These are phyloP conservation scores for Salix koriyanagi DNA, from an alignment of 345 rosid species.

Conservation along the genomic window DNA sequence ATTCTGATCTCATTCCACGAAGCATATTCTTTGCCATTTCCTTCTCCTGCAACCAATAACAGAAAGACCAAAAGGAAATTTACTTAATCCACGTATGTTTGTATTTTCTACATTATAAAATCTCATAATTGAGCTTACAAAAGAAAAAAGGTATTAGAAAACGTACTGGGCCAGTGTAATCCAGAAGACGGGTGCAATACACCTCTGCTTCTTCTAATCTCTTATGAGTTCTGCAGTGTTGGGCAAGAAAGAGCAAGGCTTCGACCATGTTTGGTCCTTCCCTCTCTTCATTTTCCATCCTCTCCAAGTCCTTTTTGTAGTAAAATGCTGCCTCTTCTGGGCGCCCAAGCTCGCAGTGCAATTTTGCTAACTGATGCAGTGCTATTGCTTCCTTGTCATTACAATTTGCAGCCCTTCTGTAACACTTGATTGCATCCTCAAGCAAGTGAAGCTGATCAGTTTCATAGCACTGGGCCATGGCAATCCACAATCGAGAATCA, in stretches of 20 bases:
- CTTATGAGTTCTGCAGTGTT: conserved; percentile 56
- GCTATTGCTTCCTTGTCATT: conserved; percentile 92
- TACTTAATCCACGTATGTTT: conserved; percentile 1
- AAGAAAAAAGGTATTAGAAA: not conserved
- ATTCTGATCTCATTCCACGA: conserved; percentile 61
- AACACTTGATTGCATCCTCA: conserved; percentile 92
- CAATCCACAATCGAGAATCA: conserved; percentile 95
- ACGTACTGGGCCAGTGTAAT: conserved; percentile 90
- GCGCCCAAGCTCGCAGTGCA: conserved; percentile 61
- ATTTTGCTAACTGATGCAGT: conserved; percentile 73
- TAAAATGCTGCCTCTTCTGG: conserved; percentile 85
- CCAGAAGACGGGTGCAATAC: conserved; percentile 86
- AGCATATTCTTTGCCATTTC: conserved; percentile 84
- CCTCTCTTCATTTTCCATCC: conserved; percentile 95
- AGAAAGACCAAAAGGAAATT: not conserved
- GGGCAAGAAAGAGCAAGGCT: conserved; percentile 78
- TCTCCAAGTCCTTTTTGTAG: conserved; percentile 80
- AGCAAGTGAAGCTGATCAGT: conserved; percentile 83
- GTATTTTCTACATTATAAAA: no score
- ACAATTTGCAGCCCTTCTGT: conserved; percentile 75
- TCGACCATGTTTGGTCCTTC: conserved; percentile 90
- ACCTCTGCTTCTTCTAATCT: conserved; percentile 93
- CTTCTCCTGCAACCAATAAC: conserved; percentile 61
- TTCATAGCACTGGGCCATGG: conserved; percentile 94
- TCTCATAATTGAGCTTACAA: not conserved